Evolutionary conservation across 2,329 filamentous ascomycete species (phyloP), one percentile per base, ranked within the genome.

Genomic region (Colletotrichum coccodes): DNA sequence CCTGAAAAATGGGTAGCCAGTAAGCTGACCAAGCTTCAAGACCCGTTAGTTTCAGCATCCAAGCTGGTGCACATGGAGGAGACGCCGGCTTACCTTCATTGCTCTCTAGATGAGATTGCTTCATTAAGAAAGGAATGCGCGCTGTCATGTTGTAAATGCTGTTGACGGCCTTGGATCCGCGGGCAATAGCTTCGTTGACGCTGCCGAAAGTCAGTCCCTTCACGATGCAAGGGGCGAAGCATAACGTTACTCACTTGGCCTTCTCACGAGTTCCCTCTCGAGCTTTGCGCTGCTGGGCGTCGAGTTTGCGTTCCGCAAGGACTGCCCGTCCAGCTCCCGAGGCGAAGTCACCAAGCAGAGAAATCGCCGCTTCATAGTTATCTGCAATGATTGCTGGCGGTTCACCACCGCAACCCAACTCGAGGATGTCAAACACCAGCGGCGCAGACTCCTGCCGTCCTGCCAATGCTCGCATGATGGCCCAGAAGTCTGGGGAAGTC

Each of bases 401-500:
- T n/a, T 89, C 86, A 16, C 91, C 92, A 14, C 87, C 88, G 2
- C 94, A 90, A 30, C 95, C 90, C 62, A 88, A 90, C 76, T 96
- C 92, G 0, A 98, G 85, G n/a, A 98, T 92, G 62, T 92, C 90
- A 78, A 98, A 98, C 0, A 97, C 94, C 18, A 91, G 86, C 0
- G 91, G 86, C 2, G 94, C 92, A 30, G 92, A 91, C 60, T 93
- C 91, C 3, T 89, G 82, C 70, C 91, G 88, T 28, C 86, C 84
- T 53, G 93, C 90, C 21, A 99, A 83, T 36, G 90, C 88, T 70
- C 94, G 91, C 60, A 99, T 84, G 16, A 98, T 93, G 6, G 92
- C 92, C 96, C 96, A 99, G 79, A 99, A 98, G 76, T 99, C 96
- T 0, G 96, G 96, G 21, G 95, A 98, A 16, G 94, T 95, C 81